These are phyloP conservation scores for Solanum okadae DNA, from an alignment of 257 asterid species.

Conservation along the genomic window DNA sequence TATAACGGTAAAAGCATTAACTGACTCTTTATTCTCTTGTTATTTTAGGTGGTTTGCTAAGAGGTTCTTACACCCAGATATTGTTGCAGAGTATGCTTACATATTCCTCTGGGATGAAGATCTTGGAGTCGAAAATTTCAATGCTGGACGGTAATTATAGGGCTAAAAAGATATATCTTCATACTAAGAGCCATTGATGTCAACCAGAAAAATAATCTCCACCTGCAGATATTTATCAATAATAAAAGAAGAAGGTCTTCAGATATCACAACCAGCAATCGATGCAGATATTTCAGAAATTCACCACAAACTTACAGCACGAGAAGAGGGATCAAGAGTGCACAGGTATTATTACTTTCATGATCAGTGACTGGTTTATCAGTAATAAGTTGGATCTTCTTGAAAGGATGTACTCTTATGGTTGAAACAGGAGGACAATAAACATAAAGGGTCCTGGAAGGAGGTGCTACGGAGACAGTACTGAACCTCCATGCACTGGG, in stretches of 20 bases:
- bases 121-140: slow-evolving; percentile 63
- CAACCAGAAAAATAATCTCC: background rate
- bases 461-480: slow-evolving; percentile 38
- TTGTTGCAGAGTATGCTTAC: slow-evolving; percentile 48
- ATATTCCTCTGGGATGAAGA: slow-evolving; percentile 88
- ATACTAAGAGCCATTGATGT: background rate
- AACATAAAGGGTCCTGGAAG: slow-evolving; percentile 34
- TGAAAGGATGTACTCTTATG: background rate
- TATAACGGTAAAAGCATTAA: background rate
- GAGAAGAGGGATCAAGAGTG: slow-evolving; percentile 32
- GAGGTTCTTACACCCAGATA: slow-evolving; percentile 77
- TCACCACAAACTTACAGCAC: slow-evolving; percentile 56
- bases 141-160: slow-evolving; percentile 41
- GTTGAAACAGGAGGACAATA: slow-evolving; percentile 32
- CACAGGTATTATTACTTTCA: slow-evolving; percentile 36
- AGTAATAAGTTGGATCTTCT: background rate
- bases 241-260: slow-evolving; percentile 53
- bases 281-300: slow-evolving; percentile 47
- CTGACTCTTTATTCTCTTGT: background rate
- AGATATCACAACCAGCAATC: slow-evolving; percentile 83
- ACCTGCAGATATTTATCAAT: slow-evolving; percentile 50
- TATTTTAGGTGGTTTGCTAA: slow-evolving; percentile 81
- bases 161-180: background rate
- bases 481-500: slow-evolving; percentile 74
- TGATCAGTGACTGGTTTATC: background rate